Conservation (phyloP, 2,329 filamentous ascomycete genomes). For the Volutella citrinella region DNA sequence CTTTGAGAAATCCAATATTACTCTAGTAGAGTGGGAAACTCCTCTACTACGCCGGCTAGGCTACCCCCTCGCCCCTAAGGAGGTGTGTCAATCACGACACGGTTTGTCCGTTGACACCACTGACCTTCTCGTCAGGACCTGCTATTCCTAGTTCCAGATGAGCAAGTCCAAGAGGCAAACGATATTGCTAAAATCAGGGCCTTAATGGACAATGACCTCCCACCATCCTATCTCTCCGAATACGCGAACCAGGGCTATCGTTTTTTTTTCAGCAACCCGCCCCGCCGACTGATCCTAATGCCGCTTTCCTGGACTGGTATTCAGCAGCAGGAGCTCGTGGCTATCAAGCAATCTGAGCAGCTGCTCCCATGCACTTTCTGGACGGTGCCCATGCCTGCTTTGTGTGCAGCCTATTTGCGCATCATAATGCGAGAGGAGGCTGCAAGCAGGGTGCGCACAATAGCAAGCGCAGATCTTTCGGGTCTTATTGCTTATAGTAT, state of each 20-base stretch:
- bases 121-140: neutral
- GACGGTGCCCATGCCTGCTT: neutral
- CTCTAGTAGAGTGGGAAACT: neutral
- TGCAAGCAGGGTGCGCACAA: neutral
- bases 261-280: neutral
- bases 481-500: neutral
- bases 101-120: no score
- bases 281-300: neutral
- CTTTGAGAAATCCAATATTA: neutral
- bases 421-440: neutral
- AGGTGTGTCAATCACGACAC: neutral
- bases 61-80: neutral
- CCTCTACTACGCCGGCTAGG: neutral
- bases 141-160: neutral
- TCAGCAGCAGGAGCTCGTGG: neutral
- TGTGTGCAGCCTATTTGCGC: neutral
- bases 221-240: neutral
- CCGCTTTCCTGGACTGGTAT: neutral
- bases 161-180: neutral
- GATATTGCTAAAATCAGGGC: conserved; percentile 9
- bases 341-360: neutral
- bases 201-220: no score
- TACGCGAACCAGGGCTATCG: neutral
- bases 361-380: neutral
- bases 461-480: neutral